Evolutionary conservation across 2,329 filamentous ascomycete genomes (phyloP), one percentile per base, ranked within the genome.

Genomic region (Talaromyces sp.): DNA sequence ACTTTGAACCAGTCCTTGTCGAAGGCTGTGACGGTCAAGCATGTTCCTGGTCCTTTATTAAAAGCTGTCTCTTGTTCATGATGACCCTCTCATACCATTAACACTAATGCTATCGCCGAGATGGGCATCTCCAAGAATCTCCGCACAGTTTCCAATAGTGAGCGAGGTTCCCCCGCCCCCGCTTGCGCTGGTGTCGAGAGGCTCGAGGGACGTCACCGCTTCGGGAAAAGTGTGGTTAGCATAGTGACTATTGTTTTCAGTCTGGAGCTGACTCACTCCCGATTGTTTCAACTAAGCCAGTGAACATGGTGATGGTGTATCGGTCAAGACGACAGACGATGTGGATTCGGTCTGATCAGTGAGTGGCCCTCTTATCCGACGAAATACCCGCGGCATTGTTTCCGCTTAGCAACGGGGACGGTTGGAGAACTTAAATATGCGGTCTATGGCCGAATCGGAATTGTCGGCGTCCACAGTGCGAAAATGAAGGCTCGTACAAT

Each of bases 101-200:
- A 99, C 84, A 71, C 87, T 85, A 73, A 99, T 97, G 71, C 89
- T 95, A 80, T 99, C 94, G 64, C 94, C 94, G 22, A 96, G 80
- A 65, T 91, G 86, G 64, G 84, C 89, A 74, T 97, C 94, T 36
- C 79, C 80, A 64, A 99, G 87, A 60, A 99, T 89, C n/a, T 80
- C 78, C 60, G 87, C 87, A 64, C 82, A 77, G 64, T 92, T 81
- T 64, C 84, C 82, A 74, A 99, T 94, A 64, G 90, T 96, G 68
- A 97, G 81, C 43, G 91, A 94, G 53, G 92, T 96, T 68, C 94
- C 93, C 71, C 89, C 89, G 67, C 84, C 84, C 68, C 84, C 84
- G 67, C 80, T 81, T 58, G 78, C 72, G 60, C 89, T 88, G 71
- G 86, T 83, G 75, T 96, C 91, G 75, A 91, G 85, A 67, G 83